Evolutionary conservation across 1,139 yeast species (phyloP).

Genomic region (Suhomyces panamericanus): DNA sequence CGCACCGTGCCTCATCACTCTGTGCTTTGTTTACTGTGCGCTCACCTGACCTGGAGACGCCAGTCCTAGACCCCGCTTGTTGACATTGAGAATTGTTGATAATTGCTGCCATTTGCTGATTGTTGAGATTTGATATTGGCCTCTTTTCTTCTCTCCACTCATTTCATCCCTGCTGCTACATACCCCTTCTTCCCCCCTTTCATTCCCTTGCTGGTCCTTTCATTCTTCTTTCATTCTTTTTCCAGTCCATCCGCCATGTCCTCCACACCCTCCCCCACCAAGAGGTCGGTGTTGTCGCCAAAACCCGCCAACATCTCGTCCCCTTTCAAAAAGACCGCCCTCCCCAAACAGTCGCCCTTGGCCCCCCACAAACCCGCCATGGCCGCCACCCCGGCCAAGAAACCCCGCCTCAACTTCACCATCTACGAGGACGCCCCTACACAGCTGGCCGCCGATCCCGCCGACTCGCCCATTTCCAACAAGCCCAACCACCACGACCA

Average conservation of each 20-base stretch:
- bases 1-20: too few relatives aligned
- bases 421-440: slow-evolving; percentile 38
- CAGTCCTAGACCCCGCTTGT: too few relatives aligned
- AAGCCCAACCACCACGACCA: slow-evolving; percentile 38
- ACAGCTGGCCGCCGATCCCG: background rate
- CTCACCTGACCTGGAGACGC: too few relatives aligned
- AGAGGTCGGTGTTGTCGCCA: slow-evolving; percentile 35
- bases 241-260: slow-evolving; percentile 12
- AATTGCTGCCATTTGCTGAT: background rate
- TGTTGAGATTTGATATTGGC: too few relatives aligned
- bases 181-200: too few relatives aligned
- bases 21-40: too few relatives aligned
- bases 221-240: too few relatives aligned
- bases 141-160: too few relatives aligned
- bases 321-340: slow-evolving; percentile 17
- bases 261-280: slow-evolving; percentile 32
- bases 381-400: slow-evolving; percentile 16
- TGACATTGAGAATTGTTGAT: background rate
- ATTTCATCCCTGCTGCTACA: too few relatives aligned
- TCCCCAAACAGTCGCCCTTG: slow-evolving; percentile 13
- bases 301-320: slow-evolving; percentile 26
- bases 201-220: too few relatives aligned
- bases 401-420: slow-evolving; percentile 29
- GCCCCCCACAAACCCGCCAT: slow-evolving; percentile 5
- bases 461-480: slow-evolving; percentile 20